phyloP scores from a whole-genome alignment of 2,329 filamentous ascomycete genomes.

The Fusarium palustre region DNA sequence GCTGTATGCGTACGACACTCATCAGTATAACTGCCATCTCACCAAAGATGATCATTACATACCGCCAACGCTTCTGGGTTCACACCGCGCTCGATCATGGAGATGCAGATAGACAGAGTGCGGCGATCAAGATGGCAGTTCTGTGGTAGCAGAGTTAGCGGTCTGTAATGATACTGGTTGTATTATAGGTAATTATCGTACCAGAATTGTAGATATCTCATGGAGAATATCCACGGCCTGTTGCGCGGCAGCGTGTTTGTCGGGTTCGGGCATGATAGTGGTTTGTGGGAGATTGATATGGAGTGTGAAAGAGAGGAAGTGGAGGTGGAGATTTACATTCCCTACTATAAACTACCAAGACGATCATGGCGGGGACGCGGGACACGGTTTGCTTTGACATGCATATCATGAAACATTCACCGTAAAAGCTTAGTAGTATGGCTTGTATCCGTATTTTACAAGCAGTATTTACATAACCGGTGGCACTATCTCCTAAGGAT shows the following conservation, averaged over 20 bases:
- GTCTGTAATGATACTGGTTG: background rate
- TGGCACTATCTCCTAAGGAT: background rate
- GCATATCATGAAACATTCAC: conserved; percentile 7
- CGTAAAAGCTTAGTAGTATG: background rate
- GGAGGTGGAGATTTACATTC: conserved; percentile 25
- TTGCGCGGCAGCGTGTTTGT: conserved; percentile 81
- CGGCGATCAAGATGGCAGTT: conserved; percentile 94
- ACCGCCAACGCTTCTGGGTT: conserved; percentile 96
- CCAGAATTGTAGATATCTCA: conserved; percentile 89
- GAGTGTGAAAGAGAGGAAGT: conserved; percentile 26
- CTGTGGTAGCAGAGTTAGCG: conserved; percentile 59
- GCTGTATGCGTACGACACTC: conserved; percentile 52
- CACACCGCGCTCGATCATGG: conserved; percentile 95
- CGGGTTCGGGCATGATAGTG: conserved; percentile 61
- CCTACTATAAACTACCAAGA: background rate
- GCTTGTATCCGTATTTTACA: background rate
- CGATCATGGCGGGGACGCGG: conserved; percentile 41
- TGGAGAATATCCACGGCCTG: conserved; percentile 86
- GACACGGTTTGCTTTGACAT: conserved; percentile 24
- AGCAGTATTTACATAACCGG: background rate
- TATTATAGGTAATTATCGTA: conserved; percentile 58
- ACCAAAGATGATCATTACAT: conserved; percentile 51
- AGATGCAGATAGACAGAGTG: conserved; percentile 93
- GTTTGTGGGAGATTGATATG: conserved; percentile 14
- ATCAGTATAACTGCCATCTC: background rate